Base-by-base conservation (phyloP, 2,329 filamentous ascomycete species). In the Harringtonia lauricola region DNA sequence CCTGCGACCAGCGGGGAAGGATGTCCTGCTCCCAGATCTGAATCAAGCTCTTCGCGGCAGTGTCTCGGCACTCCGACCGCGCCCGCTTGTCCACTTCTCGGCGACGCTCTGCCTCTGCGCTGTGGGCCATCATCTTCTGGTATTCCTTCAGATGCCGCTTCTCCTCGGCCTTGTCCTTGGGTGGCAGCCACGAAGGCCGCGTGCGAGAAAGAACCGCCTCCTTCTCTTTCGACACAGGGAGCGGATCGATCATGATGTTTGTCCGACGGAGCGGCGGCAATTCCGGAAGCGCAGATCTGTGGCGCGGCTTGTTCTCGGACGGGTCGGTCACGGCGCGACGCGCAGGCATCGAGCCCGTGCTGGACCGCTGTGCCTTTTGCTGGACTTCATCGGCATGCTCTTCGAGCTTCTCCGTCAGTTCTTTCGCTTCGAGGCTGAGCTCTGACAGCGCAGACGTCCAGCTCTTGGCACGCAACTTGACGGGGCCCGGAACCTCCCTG, bases 151-250 rank as follows among this genome's bases (percentile, higher is more conserved):
- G 59, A 61, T 98, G 92, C 52, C 81, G 82, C 59, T 78, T 85
- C 65, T 98, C 92, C 61, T 98, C 92, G 43, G 84, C 84, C 2
- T 87, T 89, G 51, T 92, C 81, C 63, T 92, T 92, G 1, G 86
- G 86, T 1, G 86, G 86, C 3, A 92, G 67, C 86, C 86, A 92
- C 1, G 83, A 88, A 1, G 86, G 86, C 31, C 86, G 72, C 2
- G 86, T 92, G 17, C 86, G 73, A 21, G 83, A 87, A 19, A 92
- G 68, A 2, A 89, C 84, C 3, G 85, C 85, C 55, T 90, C 84
- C 59, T 92, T 92, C 62, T 92, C 86, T 59, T 86, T 88, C 37
- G 85, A 90, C 24, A 89, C 79, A 15, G 86, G 86, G 30, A 92
- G 66, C 4, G 86, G 86, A 54, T 92, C 86, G 48, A 90, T 86